Evolutionary conservation across 805 yeast species (phyloP).

Genomic region (Yarrowia osloensis): DNA sequence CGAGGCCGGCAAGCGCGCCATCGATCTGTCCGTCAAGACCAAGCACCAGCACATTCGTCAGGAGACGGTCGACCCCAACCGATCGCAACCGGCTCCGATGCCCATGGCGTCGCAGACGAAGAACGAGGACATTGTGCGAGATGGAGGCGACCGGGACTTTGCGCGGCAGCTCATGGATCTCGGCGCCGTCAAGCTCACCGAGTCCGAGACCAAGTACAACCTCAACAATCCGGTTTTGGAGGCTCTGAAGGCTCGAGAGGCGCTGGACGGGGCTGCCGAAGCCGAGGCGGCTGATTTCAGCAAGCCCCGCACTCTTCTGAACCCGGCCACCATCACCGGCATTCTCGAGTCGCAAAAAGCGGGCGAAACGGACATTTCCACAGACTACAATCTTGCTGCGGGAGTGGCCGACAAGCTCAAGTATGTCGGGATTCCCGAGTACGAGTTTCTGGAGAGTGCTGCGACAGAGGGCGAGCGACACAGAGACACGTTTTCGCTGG

Average conservation of each 20-base stretch:
- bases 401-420: conserved; percentile 24
- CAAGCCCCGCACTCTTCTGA: conserved; percentile 20
- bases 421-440: neutral
- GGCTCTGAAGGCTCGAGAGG: conserved; percentile 10
- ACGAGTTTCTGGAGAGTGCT: conserved; percentile 10
- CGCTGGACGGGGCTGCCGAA: neutral
- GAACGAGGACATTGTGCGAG: conserved; percentile 6
- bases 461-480: conserved; percentile 3
- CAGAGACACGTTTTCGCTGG: neutral
- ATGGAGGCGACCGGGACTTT: conserved; percentile 15
- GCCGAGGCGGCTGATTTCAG: neutral
- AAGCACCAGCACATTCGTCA: conserved; percentile 6
- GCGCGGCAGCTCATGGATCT: conserved; percentile 20
- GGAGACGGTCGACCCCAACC: conserved; percentile 1
- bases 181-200: conserved; percentile 21
- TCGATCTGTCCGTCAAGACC: conserved; percentile 16
- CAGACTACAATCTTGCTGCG: conserved; percentile 23
- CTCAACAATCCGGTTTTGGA: conserved; percentile 2
- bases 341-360: conserved; percentile 15
- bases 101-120: conserved; percentile 23
- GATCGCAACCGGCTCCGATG: conserved; percentile 15
- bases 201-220: neutral
- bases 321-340: conserved; percentile 6
- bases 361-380: neutral
- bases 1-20: conserved; percentile 10